phyloP scores from a whole-genome alignment of 495 filamentous ascomycete species.

The Wilcoxina mikolae region DNA sequence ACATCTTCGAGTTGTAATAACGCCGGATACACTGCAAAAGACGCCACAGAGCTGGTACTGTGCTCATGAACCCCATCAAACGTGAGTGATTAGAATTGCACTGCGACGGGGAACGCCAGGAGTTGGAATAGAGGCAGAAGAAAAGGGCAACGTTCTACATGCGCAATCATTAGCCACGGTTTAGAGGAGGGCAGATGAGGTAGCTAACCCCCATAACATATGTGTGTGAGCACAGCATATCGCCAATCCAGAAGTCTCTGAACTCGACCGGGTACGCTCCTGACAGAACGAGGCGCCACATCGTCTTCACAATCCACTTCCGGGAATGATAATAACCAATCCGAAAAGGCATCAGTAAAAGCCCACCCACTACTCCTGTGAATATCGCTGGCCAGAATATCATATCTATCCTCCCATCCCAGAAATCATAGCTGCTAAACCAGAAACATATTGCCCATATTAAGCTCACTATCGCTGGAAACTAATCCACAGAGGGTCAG shows the following conservation, averaged over 20 bases:
- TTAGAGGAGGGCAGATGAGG: background rate
- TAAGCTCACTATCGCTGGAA: constrained; percentile 19
- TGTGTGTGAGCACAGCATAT: constrained; percentile 91
- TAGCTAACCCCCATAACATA: constrained; percentile 70
- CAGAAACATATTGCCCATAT: constrained; percentile 67
- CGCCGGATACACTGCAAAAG: constrained; percentile 80
- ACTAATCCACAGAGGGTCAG: constrained; percentile 8
- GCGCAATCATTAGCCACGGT: background rate
- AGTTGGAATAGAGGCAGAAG: constrained; percentile 74
- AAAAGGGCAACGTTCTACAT: constrained; percentile 72
- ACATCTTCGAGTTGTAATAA: constrained; percentile 70
- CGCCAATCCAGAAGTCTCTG: constrained; percentile 90
- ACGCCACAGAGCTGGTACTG: constrained; percentile 74
- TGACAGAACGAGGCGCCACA: constrained; percentile 46
- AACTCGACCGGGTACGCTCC: constrained; percentile 91
- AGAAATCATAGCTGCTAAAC: constrained; percentile 60
- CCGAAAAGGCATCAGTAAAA: constrained; percentile 62
- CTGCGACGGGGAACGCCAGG: constrained; percentile 52
- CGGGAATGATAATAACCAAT: constrained; percentile 62
- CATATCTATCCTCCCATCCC: constrained; percentile 51
- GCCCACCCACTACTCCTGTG: constrained; percentile 45
- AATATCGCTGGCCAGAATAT: constrained; percentile 76
- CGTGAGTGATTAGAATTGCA: constrained; percentile 82
- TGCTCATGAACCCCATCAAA: constrained; percentile 71
- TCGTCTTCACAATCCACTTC: constrained; percentile 66